Conservation (phyloP, 305 asterid genomes). For the Euphrasia arctica region DNA sequence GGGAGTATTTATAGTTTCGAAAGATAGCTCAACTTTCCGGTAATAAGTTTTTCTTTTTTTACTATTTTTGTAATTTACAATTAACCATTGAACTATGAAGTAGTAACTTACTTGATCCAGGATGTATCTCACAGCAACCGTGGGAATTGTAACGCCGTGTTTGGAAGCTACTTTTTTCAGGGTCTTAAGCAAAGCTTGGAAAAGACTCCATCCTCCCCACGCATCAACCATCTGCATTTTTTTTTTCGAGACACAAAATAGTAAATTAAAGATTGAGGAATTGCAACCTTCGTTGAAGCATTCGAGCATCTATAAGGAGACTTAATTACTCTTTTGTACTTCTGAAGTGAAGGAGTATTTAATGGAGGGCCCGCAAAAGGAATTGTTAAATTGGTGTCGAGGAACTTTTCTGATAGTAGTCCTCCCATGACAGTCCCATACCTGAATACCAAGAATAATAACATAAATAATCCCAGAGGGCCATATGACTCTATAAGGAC, state of each 20-base stretch:
- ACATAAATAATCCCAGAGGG: not conserved
- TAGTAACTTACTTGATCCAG: conserved; percentile 62
- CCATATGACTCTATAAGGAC: no score
- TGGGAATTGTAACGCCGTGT: conserved; percentile 76
- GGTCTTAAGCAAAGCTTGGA: conserved; percentile 71
- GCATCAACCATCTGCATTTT: conserved; percentile 88
- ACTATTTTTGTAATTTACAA: not conserved
- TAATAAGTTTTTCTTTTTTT: not conserved
- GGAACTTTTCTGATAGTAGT: conserved; percentile 84
- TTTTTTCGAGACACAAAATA: not conserved
- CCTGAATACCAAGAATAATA: conserved; percentile 39
- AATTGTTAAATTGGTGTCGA: conserved; percentile 75
- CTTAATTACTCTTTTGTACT: conserved; percentile 76
- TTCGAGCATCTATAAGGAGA: conserved; percentile 4
- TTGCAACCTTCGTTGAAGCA: not conserved
- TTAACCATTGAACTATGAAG: not conserved
- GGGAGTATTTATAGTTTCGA: not conserved
- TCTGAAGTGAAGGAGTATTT: conserved; percentile 93
- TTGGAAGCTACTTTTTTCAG: conserved; percentile 67
- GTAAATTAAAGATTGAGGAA: no score
- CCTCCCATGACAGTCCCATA: conserved; percentile 99
- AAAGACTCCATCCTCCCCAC: conserved; percentile 98
- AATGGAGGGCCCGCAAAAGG: conserved; percentile 93
- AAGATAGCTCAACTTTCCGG: not conserved
- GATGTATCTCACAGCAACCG: conserved; percentile 79